Conservation (phyloP, 208 protist genomes). For the Leptomonas seymouri region DNA sequence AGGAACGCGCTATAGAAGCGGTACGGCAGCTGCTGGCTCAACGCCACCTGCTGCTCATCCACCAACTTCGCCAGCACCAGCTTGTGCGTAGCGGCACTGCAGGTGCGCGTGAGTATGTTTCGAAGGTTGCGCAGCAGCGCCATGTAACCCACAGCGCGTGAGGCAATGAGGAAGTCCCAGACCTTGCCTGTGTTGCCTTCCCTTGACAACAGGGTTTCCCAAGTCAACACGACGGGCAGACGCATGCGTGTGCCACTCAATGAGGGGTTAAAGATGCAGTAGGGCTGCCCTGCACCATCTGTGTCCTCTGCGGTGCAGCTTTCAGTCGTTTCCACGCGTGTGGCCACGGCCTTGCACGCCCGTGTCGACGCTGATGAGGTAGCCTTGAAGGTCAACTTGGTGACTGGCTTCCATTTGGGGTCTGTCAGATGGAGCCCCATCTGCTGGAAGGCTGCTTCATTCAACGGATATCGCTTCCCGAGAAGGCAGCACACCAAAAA, state of each 20-base stretch:
- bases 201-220: conserved; percentile 90
- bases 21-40: conserved; percentile 91
- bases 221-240: conserved; percentile 88
- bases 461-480: conserved; percentile 93
- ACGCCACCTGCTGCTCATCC: conserved; percentile 72
- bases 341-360: background rate
- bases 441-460: conserved; percentile 63
- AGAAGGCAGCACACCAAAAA: conserved; percentile 91
- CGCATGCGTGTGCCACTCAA: conserved; percentile 93
- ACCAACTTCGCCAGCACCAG: conserved; percentile 41
- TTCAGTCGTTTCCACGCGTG: background rate
- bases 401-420: conserved; percentile 9
- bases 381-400: background rate
- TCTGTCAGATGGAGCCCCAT: conserved; percentile 42
- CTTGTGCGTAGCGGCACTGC: conserved; percentile 62
- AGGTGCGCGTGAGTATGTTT: conserved; percentile 90
- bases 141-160: conserved; percentile 93
- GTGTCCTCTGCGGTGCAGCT: background rate
- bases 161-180: conserved; percentile 92
- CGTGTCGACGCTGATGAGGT: background rate
- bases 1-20: conserved; percentile 94
- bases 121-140: conserved; percentile 95
- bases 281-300: conserved; percentile 3
- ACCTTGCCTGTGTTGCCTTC: conserved; percentile 87
- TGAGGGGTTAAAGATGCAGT: conserved; percentile 63